Base-by-base conservation (phyloP, 1,284 basidiomycete species). In the Coniferiporia weirii region DNA sequence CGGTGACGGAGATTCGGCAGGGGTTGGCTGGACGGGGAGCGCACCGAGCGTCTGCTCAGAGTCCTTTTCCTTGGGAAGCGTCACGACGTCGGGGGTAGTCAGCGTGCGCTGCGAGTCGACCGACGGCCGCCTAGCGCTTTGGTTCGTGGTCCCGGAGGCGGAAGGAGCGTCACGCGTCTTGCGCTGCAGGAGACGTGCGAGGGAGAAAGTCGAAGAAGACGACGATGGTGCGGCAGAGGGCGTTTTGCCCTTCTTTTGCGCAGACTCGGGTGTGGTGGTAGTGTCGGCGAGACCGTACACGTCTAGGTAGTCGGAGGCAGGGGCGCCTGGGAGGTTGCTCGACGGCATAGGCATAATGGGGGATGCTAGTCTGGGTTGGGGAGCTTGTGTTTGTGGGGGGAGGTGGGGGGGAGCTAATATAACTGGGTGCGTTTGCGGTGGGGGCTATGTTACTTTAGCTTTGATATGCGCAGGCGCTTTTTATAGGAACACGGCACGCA, bases 21-120 rank as follows among this genome's bases (percentile, higher is more conserved):
- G n/a, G n/a, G n/a, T n/a, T n/a, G n/a, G n/a, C n/a, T n/a, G n/a
- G n/a, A n/a, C n/a, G n/a, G 59, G 54, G 5, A 61, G 54, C 13
- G 52, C 59, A 15, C 64, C 57, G 50, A 63, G 57, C 3, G 64
- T 49, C 2, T 46, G 53, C 20, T 61, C 53, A 49, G 57, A 63
- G 57, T 63, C 45, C 51, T 59, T 53, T n/a, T 51, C 43, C 38
- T 48, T 44, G 66, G 10, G 71, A 67, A 59, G 70, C 68, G 7
- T 75, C 71, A 0, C 20, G n/a, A 43, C 35, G 7, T 52, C 15
- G 36, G 45, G 10, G n/a, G 19, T 22, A 6, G 59, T 36, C 12
- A 61, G 38, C 3, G 54, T 61, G 22, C 17, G 15, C 20, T 61
- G 40, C 9, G 54, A 61, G 27, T 56, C 49, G 15, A 47, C 27